Percentiles rank a stretch among this genome's conserved stretches.
Conservation (phyloP, 2,329 filamentous ascomycete genomes). For the Mariannaea sp. region DNA sequence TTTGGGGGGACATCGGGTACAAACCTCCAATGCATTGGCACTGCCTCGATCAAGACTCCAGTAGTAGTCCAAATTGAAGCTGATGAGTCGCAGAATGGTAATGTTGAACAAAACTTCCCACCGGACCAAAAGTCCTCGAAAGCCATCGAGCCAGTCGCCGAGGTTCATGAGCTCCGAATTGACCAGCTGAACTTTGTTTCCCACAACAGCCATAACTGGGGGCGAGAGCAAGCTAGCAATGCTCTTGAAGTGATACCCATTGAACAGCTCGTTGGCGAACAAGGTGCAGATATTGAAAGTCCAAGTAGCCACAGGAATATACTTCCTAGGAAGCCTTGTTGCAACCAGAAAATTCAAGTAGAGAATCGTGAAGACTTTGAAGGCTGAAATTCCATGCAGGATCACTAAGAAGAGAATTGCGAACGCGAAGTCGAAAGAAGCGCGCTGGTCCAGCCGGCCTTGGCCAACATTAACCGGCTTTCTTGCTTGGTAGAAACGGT, state of each 20-base stretch:
- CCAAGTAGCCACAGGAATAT: constrained; percentile 82
- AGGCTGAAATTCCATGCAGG: constrained; percentile 82
- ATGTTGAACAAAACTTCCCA: constrained; percentile 99
- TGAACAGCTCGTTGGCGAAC: constrained; percentile 85
- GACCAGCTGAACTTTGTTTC: constrained; percentile 28
- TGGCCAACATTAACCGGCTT: constrained; percentile 51
- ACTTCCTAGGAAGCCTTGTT: constrained; percentile 69
- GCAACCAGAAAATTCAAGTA: constrained; percentile 81
- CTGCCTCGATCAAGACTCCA: constrained; percentile 76
- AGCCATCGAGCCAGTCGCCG: constrained; percentile 75
- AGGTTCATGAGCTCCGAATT: constrained; percentile 58
- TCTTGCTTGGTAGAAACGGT: constrained; percentile 54
- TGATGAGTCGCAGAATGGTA: constrained; percentile 88
- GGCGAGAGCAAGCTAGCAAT: constrained; percentile 60
- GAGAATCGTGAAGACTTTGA: constrained; percentile 83
- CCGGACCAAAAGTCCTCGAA: constrained; percentile 80
- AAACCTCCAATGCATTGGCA: constrained; percentile 80
- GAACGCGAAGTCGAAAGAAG: constrained; percentile 83
- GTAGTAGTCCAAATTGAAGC: constrained; percentile 96
- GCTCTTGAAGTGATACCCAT: constrained; percentile 74
- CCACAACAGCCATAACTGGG: constrained; percentile 40
- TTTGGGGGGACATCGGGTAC: constrained; percentile 37
- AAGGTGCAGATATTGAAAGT: constrained; percentile 83
- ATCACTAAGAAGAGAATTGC: constrained; percentile 77
- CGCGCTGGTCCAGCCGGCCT: constrained; percentile 67